Evolutionary conservation across 257 asterid species (phyloP).

Genomic region (Scutellaria galericulata): DNA sequence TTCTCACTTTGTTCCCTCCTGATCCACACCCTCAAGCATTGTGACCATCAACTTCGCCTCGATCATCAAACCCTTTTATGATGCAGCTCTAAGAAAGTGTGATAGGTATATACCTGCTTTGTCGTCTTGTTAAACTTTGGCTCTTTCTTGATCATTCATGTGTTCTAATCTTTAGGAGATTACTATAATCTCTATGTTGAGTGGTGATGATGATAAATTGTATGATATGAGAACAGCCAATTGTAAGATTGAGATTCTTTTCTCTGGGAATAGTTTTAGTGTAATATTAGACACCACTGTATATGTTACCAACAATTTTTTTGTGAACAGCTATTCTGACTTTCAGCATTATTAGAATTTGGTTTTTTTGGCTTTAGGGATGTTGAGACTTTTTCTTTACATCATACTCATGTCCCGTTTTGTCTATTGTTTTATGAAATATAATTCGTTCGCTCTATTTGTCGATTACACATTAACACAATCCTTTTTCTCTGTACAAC

Average conservation of each 20-base stretch:
- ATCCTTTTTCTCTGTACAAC: too few species aligned
- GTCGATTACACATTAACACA: too few species aligned
- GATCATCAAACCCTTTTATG: neutral
- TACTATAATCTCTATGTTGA: neutral
- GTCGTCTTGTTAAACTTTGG: neutral
- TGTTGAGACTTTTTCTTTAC: too few species aligned
- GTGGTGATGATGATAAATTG: conserved; percentile 41
- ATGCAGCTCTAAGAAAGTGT: neutral
- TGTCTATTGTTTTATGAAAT: too few species aligned
- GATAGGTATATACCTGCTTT: neutral
- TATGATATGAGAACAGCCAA: conserved; percentile 9
- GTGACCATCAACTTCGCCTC: conserved; percentile 36
- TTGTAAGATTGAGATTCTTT: conserved; percentile 26
- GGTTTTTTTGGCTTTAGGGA: too few species aligned
- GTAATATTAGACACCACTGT: too few species aligned
- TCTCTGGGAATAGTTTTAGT: neutral
- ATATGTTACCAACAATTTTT: conserved; percentile 1
- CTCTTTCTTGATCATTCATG: too few species aligned
- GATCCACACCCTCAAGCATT: conserved; percentile 71
- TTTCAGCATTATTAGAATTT: neutral
- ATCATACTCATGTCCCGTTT: too few species aligned
- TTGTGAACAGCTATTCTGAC: neutral
- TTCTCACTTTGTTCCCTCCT: conserved; percentile 64
- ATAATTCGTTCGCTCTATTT: too few species aligned
- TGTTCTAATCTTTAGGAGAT: conserved; percentile 10